Evolutionary conservation across 768 basidiomycete species (phyloP).

Genomic region (Inosperma sp.): DNA sequence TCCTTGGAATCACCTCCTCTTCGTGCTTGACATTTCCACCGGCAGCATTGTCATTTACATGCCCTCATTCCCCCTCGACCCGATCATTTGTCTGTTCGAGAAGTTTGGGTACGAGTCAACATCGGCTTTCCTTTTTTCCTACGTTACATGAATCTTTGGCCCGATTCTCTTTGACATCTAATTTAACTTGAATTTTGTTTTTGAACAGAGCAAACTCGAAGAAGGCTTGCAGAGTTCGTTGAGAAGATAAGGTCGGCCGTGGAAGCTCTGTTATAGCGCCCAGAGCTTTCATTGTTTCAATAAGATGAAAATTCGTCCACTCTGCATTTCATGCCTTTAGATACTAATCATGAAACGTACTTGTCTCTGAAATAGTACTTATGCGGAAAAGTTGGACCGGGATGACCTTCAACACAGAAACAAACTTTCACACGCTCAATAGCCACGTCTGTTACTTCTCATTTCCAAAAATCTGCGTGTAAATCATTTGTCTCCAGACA

Average conservation of each 20-base stretch:
- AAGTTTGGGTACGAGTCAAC: slow-evolving; percentile 1
- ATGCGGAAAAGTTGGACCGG: no score
- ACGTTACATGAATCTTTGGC: background rate
- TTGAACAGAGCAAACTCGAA: background rate
- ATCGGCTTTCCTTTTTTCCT: background rate
- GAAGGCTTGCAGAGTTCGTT: slow-evolving; percentile 1
- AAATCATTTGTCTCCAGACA: no score
- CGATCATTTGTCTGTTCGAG: background rate
- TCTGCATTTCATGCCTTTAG: no score
- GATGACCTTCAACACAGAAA: no score
- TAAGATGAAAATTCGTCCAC: no score
- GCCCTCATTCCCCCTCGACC: slow-evolving; percentile 2
- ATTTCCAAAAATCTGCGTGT: no score
- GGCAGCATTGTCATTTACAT: background rate
- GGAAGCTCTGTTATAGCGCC: background rate
- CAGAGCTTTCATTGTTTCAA: no score
- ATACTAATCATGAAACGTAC: no score
- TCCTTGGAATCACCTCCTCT: background rate
- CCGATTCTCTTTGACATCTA: background rate
- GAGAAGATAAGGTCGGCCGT: background rate
- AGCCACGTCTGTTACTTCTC: no score
- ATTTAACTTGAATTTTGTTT: background rate
- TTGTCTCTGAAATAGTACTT: no score
- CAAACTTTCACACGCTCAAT: no score
- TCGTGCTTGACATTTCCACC: background rate